phyloP scores from a whole-genome alignment of 2,329 filamentous ascomycete species.

The Clathrospora elynae region DNA sequence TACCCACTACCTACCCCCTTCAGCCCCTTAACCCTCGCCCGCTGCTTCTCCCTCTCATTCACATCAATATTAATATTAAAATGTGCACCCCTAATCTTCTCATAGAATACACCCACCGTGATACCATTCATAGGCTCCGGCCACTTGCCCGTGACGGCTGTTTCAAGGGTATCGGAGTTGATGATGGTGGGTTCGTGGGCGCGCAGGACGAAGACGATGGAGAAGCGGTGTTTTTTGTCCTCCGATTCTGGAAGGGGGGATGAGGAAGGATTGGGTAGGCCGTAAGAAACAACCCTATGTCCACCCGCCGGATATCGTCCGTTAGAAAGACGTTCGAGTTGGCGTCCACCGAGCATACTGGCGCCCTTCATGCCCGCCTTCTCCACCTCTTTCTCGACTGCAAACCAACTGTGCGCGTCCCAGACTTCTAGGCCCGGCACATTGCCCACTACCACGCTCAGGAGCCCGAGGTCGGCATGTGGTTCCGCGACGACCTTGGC shows the following conservation, averaged over 20 bases:
- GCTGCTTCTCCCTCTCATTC: conserved; percentile 42
- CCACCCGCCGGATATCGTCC: conserved; percentile 39
- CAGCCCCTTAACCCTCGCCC: conserved; percentile 15
- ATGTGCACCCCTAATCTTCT: conserved; percentile 37
- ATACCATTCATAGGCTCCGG: conserved; percentile 26
- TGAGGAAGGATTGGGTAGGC: conserved; percentile 3
- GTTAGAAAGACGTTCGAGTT: conserved; percentile 39
- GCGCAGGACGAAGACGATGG: conserved; percentile 46
- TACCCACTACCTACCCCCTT: too few species aligned
- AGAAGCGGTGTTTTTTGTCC: conserved; percentile 37
- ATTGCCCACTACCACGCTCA: conserved; percentile 43
- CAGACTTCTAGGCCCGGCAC: conserved; percentile 47
- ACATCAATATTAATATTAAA: conserved; percentile 47
- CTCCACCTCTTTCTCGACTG: conserved; percentile 36
- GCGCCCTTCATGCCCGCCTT: conserved; percentile 21
- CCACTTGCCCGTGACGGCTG: conserved; percentile 39
- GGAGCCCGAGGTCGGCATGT: conserved; percentile 44
- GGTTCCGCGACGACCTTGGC: conserved; percentile 45
- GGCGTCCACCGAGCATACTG: conserved; percentile 39
- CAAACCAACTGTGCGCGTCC: conserved; percentile 32
- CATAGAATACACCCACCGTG: conserved; percentile 41
- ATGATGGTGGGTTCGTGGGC: conserved; percentile 38
- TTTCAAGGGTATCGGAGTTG: conserved; percentile 34
- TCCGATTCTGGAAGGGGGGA: background rate
- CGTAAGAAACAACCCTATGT: conserved; percentile 46